Evolutionary conservation across 2,329 filamentous ascomycete species (phyloP), one percentile per base, ranked within the genome.

Genomic region (Microsporum canis): DNA sequence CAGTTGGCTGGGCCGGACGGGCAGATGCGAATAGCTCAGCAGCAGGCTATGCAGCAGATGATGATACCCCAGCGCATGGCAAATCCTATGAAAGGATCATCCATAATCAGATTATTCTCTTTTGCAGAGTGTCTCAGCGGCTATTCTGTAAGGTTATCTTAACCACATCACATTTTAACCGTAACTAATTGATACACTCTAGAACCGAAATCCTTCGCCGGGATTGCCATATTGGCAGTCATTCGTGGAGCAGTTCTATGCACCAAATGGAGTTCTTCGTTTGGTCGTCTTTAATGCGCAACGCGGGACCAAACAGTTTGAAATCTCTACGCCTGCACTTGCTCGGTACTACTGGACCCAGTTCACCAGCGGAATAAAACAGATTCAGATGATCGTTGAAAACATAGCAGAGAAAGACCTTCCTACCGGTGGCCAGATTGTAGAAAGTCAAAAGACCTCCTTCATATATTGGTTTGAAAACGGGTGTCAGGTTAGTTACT

Each of bases 391-490:
- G 71, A 84, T 91, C 27, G 82, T 95, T 68, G 91, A 95, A 67
- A 86, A 84, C 41, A 77, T 82, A 14, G 77, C 75, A 33, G 84
- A 87, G 66, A 79, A 75, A 41, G 75, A 78, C 51, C 72, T 88
- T 39, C 78, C 81, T 1, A 83, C 82, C 61, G 84, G 86, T 56
- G 84, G 84, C 53, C 85, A 88, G 68, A 86, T 86, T 66, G 86
- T 96, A 27, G 87, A 89, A 67, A 90, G 89, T 69, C 77, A 78
- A 29, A 88, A 85, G 68, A 85, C 90, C 31, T 94, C 85, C 68
- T 84, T 97, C 61, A 87, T 94, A 3, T 95, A 96, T 71, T 95
- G 89, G 83, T 96, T 92, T 69, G 84, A 88, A 58, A 89, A 88
- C 64, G 88, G 87, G 59, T 88, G 87, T 63, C 90, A 94, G 71